These are phyloP conservation scores for Coniochaeta prunicola DNA, from an alignment of 2,329 filamentous ascomycete genomes.

Conservation along the genomic window DNA sequence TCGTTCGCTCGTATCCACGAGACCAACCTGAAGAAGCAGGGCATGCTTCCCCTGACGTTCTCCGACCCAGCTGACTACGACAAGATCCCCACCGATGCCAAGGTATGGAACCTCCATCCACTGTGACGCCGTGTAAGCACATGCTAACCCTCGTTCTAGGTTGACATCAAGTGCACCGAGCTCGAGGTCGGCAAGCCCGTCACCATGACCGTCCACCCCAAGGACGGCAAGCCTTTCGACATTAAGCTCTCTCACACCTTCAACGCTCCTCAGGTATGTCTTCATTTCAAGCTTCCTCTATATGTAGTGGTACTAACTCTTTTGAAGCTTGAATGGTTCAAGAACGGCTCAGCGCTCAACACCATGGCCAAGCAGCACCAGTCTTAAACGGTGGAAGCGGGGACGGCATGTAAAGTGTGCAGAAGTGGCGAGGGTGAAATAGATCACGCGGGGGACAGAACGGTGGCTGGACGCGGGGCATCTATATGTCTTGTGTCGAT, in stretches of 20 bases:
- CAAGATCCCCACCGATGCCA: conserved; percentile 89
- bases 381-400: not conserved
- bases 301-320: not conserved
- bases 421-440: not conserved
- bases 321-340: not conserved
- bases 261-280: conserved; percentile 84
- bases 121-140: not conserved
- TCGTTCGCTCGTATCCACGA: conserved; percentile 99
- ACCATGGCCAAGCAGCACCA: not conserved
- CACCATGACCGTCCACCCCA: conserved; percentile 86
- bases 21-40: conserved; percentile 99
- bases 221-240: conserved; percentile 74
- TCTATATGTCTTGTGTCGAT: not conserved
- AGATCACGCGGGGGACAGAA: not conserved
- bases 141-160: conserved; percentile 25
- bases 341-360: not conserved
- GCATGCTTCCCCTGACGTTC: conserved; percentile 98
- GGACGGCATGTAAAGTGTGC: not conserved
- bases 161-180: conserved; percentile 84
- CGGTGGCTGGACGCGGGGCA: not conserved
- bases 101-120: conserved; percentile 34
- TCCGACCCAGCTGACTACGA: conserved; percentile 93
- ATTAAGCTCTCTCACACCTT: conserved; percentile 88
- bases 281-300: not conserved
- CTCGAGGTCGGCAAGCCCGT: conserved; percentile 88